A percentile compares a stretch with the other conserved stretches of the same genome.
Conservation (phyloP, 225 moss, liverwort and hornwort species). For the Pleurozium schreberi region DNA sequence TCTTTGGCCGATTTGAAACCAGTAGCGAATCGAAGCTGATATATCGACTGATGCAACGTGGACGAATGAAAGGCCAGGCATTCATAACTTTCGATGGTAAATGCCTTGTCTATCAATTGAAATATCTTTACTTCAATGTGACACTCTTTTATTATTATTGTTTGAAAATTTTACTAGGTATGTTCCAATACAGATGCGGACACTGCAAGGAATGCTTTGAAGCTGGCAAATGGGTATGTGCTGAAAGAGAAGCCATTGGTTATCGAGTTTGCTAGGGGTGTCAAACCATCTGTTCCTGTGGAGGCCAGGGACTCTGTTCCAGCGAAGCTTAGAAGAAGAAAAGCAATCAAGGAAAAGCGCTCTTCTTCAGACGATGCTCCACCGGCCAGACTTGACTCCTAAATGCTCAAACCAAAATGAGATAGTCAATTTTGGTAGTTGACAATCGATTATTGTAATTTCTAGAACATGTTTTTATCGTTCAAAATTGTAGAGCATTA, state of each 20-base stretch:
- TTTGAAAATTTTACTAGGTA: neutral
- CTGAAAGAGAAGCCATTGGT: conserved; percentile 36
- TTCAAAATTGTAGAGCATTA: neutral
- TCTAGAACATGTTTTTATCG: neutral
- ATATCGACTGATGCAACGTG: conserved; percentile 45
- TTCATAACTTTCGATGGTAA: conserved; percentile 40
- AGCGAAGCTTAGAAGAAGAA: conserved; percentile 7
- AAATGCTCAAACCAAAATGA: neutral
- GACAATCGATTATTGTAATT: neutral
- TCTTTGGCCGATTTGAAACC: conserved; percentile 28
- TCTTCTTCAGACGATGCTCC: neutral
- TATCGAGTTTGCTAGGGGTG: conserved; percentile 41
- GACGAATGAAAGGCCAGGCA: conserved; percentile 53
- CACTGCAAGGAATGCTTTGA: conserved; percentile 18
- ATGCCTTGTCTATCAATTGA: neutral
- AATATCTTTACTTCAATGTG: neutral
- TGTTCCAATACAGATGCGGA: conserved; percentile 18
- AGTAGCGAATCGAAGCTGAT: conserved; percentile 5
- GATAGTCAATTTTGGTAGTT: neutral
- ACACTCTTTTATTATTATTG: neutral
- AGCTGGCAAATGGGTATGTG: conserved; percentile 35
- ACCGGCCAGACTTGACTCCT: neutral
- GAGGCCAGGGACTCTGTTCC: neutral
- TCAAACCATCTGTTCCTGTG: neutral
- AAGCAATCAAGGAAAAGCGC: neutral